Evolutionary conservation across 139 green algal species (phyloP).

Genomic region (Chlorella vulgaris): DNA sequence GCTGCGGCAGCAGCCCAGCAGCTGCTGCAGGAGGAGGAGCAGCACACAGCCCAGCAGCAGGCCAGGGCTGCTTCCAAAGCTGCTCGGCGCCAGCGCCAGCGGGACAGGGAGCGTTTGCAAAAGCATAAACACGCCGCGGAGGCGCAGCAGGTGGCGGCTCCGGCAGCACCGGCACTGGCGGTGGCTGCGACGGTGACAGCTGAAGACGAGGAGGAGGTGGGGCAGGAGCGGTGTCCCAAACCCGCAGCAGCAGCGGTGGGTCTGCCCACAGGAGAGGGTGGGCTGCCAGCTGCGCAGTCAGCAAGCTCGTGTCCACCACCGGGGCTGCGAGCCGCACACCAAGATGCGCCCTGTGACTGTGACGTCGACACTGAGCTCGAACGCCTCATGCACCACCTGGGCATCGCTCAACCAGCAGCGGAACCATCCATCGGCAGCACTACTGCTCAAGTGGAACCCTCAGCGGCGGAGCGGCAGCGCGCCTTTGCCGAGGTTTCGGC

Average conservation of each 20-base stretch:
- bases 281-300: neutral
- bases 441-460: too few relatives aligned
- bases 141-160: too few relatives aligned
- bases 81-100: too few relatives aligned
- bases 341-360: too few relatives aligned
- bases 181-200: neutral
- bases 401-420: neutral
- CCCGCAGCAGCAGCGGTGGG: neutral
- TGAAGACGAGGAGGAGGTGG: too few relatives aligned
- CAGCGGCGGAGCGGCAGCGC: neutral
- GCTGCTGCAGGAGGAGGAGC: neutral
- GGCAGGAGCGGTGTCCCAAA: neutral
- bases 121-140: neutral
- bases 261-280: too few relatives aligned
- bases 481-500: neutral
- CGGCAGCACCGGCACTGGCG: neutral
- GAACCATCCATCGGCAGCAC: too few relatives aligned
- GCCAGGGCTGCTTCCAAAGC: neutral
- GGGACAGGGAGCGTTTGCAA: neutral
- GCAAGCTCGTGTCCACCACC: too few relatives aligned
- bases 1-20: neutral
- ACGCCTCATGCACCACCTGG: too few relatives aligned
- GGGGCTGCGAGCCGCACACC: too few relatives aligned
- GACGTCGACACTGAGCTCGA: too few relatives aligned
- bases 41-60: neutral